Percentiles rank a stretch among this genome's conserved stretches.
Evolutionary conservation across 331 rosid genomes (phyloP).

Genomic region (Erythrophleum ivorense): DNA sequence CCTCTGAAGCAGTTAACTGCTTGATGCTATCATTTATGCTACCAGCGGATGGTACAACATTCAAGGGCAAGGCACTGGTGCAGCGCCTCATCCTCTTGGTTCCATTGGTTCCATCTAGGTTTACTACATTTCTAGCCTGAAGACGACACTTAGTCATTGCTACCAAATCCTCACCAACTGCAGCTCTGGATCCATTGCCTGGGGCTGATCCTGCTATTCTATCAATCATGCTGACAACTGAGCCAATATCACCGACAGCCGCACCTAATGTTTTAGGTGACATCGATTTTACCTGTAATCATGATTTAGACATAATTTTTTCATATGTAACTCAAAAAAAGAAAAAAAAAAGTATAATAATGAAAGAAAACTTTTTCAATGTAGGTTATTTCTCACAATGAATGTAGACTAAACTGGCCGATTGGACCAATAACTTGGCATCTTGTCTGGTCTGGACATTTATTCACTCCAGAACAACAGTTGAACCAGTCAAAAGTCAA

Average conservation of each 20-base stretch:
- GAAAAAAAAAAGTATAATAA: constrained; percentile 25
- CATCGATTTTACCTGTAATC: constrained; percentile 85
- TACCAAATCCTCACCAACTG: constrained; percentile 97
- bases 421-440: background rate
- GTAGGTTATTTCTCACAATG: constrained; percentile 22
- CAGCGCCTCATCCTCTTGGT: constrained; percentile 89
- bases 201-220: constrained; percentile 99
- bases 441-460: background rate
- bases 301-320: constrained; percentile 30
- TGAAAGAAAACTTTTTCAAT: background rate
- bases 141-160: constrained; percentile 97
- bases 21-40: constrained; percentile 77
- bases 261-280: constrained; percentile 75
- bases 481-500: background rate
- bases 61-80: constrained; percentile 87
- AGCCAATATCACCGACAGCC: constrained; percentile 85
- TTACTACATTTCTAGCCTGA: constrained; percentile 79
- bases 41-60: constrained; percentile 82
- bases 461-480: background rate
- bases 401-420: background rate
- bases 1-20: constrained; percentile 64
- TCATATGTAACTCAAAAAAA: constrained; percentile 6
- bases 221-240: constrained; percentile 92
- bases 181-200: constrained; percentile 97
- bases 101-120: constrained; percentile 83